Base-by-base conservation (phyloP, 225 moss, liverwort and hornwort genomes). In the Sphagnum tenellum region DNA sequence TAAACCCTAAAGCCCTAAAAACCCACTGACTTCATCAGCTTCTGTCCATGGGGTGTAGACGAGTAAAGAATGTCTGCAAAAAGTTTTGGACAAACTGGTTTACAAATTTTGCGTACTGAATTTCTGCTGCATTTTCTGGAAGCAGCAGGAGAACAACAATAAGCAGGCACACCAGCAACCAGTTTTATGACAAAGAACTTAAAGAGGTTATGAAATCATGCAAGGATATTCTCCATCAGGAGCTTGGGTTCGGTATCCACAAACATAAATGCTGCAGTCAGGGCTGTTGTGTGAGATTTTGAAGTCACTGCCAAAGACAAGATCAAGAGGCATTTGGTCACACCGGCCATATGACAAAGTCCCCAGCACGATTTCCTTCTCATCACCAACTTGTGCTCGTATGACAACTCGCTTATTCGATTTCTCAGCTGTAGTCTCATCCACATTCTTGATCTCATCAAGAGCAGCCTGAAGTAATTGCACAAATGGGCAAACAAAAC, bases 261-360 rank as follows among this genome's bases (percentile, higher is more conserved):
- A 95, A 2, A 95, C 75, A 57, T 75, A 95, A 9, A 95, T 88
- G 65, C 89, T 91, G 59, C 77, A 75, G 5, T 66, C 72, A 7
- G 78, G 75, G 52, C 92, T 72, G 54, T 76, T 90, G n/a, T 95
- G 94, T 7, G 89, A 88, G 5, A 91, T 77, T 4, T 63, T 82
- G 69, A 95, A 91, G 52, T 95, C 94, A 44, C 88, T 83, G 56
- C 91, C 94, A 64, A 95, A 95, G 4, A 95, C 86, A 4, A 95
- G 75, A 60, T 95, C 94, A 47, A 91, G 68, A 2, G 89, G 66
- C 91, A 95, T 95, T 69, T 95, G 94, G 49, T 95, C 94, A 14
- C 91, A 91, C 81, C 84, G 88, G 3, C 94, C 94, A 45, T 78
- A 68, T 1, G 76, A 66, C 9, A 95, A 65, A 1, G 94, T 91